Conservation (phyloP, 148 eudicot genomes). For the Vaccinium macrocarpon region DNA sequence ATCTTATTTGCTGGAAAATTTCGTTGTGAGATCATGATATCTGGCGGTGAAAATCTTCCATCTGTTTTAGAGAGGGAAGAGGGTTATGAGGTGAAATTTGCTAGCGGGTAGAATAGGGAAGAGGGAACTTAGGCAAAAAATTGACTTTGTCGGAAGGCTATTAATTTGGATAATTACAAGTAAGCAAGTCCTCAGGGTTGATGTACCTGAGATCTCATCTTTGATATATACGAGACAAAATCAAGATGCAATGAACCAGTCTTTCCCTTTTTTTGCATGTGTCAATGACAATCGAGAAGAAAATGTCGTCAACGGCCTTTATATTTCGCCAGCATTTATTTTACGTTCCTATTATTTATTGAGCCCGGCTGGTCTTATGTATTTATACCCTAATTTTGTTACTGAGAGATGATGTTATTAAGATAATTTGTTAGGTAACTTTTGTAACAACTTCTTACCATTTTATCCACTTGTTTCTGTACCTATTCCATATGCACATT, state of each 20-base stretch:
- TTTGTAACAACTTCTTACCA: neutral
- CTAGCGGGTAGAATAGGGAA: neutral
- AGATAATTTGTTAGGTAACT: neutral
- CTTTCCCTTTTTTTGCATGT: neutral
- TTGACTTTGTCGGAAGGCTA: neutral
- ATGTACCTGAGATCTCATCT: neutral
- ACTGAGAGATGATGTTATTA: neutral
- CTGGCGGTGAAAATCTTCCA: too few species aligned
- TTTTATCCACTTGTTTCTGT: constrained; percentile 6
- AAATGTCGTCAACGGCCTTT: too few species aligned
- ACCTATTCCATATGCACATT: neutral
- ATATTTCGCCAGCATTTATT: neutral
- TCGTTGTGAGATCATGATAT: neutral
- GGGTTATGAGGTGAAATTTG: neutral
- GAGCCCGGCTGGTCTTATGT: neutral
- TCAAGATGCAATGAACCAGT: neutral
- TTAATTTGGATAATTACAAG: neutral
- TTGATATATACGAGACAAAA: neutral
- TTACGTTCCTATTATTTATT: neutral
- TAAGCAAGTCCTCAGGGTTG: neutral
- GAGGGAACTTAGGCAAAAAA: neutral
- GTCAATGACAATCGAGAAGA: neutral
- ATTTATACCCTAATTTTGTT: neutral
- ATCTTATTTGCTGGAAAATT: neutral
- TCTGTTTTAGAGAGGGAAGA: neutral